phyloP scores from a whole-genome alignment of 306 rosid genomes.

The Hylodesmum podocarpum region DNA sequence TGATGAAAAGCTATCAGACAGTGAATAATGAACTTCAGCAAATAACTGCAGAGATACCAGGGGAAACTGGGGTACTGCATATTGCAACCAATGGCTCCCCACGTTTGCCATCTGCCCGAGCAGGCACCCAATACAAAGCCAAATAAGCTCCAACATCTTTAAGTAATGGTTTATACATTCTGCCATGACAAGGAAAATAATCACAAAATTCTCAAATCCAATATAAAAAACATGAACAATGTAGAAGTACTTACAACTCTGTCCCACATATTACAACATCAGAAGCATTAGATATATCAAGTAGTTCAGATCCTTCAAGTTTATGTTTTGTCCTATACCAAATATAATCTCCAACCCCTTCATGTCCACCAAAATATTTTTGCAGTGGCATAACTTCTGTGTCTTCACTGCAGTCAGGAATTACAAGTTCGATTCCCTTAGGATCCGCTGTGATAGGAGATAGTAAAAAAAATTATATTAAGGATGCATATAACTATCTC shows the following conservation, averaged over 20 bases:
- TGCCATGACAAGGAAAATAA: slow-evolving; percentile 38
- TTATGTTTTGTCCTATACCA: slow-evolving; percentile 72
- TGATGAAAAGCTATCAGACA: slow-evolving; percentile 1
- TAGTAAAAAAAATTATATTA: neutral
- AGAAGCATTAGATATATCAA: slow-evolving; percentile 53
- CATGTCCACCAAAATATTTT: slow-evolving; percentile 88
- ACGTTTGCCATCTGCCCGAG: slow-evolving; percentile 70
- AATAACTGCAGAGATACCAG: slow-evolving; percentile 55
- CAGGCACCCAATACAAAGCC: slow-evolving; percentile 86
- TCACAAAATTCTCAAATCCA: slow-evolving; percentile 22
- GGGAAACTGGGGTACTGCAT: slow-evolving; percentile 62
- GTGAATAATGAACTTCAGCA: neutral
- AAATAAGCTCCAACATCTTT: slow-evolving; percentile 81
- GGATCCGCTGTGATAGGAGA: slow-evolving; percentile 65
- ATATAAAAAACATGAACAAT: slow-evolving; percentile 27
- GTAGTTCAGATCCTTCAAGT: slow-evolving; percentile 65
- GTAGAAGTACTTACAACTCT: slow-evolving; percentile 57
- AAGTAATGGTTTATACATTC: slow-evolving; percentile 72
- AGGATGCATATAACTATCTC: neutral
- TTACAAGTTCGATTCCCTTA: slow-evolving; percentile 67
- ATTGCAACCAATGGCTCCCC: slow-evolving; percentile 78
- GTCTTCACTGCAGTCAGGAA: slow-evolving; percentile 74
- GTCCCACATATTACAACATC: slow-evolving; percentile 60
- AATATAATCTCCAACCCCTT: slow-evolving; percentile 79
- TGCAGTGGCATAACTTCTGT: slow-evolving; percentile 52